phyloP scores from a whole-genome alignment of 2,329 filamentous ascomycete genomes.

The Corinectria fuckeliana region DNA sequence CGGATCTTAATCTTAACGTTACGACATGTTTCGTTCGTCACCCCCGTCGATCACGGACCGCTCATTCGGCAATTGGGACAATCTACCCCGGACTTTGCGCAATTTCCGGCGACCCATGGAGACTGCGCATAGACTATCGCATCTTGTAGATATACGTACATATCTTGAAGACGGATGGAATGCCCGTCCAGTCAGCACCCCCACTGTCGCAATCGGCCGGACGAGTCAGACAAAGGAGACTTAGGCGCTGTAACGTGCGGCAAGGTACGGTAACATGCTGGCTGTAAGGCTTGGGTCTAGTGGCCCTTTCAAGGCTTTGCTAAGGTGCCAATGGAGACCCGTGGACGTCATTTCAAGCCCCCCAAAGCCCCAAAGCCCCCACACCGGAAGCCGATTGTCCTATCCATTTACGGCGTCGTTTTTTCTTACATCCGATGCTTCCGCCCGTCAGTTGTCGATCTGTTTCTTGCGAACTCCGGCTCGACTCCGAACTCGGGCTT shows the following conservation, averaged over 20 bases:
- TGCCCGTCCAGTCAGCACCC: not conserved
- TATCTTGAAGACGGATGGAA: too few species aligned
- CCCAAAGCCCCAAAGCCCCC: not conserved
- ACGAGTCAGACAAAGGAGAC: not conserved
- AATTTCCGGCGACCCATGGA: not conserved
- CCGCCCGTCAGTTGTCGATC: not conserved
- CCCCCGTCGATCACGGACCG: not conserved
- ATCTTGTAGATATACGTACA: too few species aligned
- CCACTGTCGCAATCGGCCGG: not conserved
- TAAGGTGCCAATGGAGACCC: not conserved
- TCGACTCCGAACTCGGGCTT: not conserved
- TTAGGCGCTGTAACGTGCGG: not conserved
- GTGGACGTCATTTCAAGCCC: slow-evolving; percentile 13
- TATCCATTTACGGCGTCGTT: slow-evolving; percentile 11
- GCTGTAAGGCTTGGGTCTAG: not conserved
- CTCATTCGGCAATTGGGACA: not conserved
- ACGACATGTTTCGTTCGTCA: not conserved
- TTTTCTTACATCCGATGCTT: not conserved
- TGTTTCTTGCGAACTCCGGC: too few species aligned
- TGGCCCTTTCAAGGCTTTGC: not conserved
- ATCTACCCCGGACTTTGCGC: not conserved
- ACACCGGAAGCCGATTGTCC: not conserved
- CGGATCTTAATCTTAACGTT: not conserved
- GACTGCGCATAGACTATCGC: not conserved
- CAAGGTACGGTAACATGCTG: not conserved